A percentile compares a stretch with the other conserved stretches of the same genome.
Evolutionary conservation across 345 rosid genomes (phyloP).

Genomic region (Salix exigua): DNA sequence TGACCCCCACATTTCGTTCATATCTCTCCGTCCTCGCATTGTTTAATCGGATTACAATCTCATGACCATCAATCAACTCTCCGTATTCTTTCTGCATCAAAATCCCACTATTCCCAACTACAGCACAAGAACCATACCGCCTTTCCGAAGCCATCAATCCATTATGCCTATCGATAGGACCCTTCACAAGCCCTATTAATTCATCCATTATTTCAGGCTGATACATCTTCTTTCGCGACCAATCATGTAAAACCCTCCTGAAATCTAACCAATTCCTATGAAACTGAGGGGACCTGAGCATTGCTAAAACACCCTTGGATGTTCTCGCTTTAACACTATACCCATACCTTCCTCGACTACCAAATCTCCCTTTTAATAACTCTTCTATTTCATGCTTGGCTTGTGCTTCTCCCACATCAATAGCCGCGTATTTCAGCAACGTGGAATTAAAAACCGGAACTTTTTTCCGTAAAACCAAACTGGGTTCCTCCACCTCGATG

Average conservation of each 20-base stretch:
- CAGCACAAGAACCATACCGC: slow-evolving; percentile 73
- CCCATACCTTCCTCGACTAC: slow-evolving; percentile 42
- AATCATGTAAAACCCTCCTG: slow-evolving; percentile 52
- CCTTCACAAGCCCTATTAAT: slow-evolving; percentile 54
- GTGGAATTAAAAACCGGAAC: slow-evolving; percentile 55
- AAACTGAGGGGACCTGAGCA: slow-evolving; percentile 52
- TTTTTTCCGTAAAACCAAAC: neutral
- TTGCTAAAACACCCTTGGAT: slow-evolving; percentile 30
- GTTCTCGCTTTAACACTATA: slow-evolving; percentile 18
- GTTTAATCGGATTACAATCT: slow-evolving; percentile 79
- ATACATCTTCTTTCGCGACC: slow-evolving; percentile 54
- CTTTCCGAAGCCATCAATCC: slow-evolving; percentile 31
- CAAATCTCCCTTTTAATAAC: slow-evolving; percentile 54
- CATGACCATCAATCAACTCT: slow-evolving; percentile 67
- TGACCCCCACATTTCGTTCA: slow-evolving; percentile 61
- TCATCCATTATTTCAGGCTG: slow-evolving; percentile 61
- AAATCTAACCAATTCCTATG: slow-evolving; percentile 70
- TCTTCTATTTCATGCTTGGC: slow-evolving; percentile 56
- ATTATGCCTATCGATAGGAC: slow-evolving; percentile 47
- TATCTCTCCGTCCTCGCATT: slow-evolving; percentile 59
- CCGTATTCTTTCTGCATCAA: slow-evolving; percentile 56
- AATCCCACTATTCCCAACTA: slow-evolving; percentile 90
- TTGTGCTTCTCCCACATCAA: slow-evolving; percentile 53
- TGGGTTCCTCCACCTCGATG: slow-evolving; percentile 27
- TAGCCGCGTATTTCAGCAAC: slow-evolving; percentile 60